Evolutionary conservation across 2,329 filamentous ascomycete genomes (phyloP), one percentile per base, ranked within the genome.

Genomic region (Ophiocordyceps camponoti-leonardi): DNA sequence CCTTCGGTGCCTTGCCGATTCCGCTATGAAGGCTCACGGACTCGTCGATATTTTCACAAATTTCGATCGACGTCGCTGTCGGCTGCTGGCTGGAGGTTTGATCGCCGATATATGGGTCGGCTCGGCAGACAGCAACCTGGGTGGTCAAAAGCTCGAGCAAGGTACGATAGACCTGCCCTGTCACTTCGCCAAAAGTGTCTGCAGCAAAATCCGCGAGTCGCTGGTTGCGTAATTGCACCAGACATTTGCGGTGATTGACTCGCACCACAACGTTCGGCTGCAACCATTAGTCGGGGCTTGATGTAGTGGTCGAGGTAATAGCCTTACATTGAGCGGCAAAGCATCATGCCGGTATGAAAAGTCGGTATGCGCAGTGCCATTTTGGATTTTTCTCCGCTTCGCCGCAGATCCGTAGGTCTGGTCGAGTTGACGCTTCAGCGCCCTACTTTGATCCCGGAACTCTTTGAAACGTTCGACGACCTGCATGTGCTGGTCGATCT

Each of bases 241-340:
- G 69, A 48, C 86, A 85, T 60, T 90, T 93, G 46, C 88, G 82
- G 55, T 86, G 81, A 58, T 94, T 95, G 46, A 95, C 69, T 26
- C 81, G 77, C 43, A 96, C 68, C 33, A 88, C 72, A 51, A 87
- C 68, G 47, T 83, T 75, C 44, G 77, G 73, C 80, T 93, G 41
- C 26, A 19, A 53, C 62, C 18, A 53, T 65, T 57, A 51, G 43
- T 49, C 16, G n/a, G 40, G 22, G 10, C n/a, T 16, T 22, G 14
- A 23, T n/a, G 7, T 13, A 12, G n/a, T 19, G 12, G 30, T 13
- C 20, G 14, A 28, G 18, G 4, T 2, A 10, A 28, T 6, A 43
- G 16, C 62, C 73, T 60, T 55, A 79, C 76, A 52, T 78, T 73
- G 40, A 78, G 61, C n/a, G 61, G 63, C 16, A 64, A 64, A 22